Base-by-base conservation (phyloP, 2,329 filamentous ascomycete species). In the Pseudogymnoascus sp. region DNA sequence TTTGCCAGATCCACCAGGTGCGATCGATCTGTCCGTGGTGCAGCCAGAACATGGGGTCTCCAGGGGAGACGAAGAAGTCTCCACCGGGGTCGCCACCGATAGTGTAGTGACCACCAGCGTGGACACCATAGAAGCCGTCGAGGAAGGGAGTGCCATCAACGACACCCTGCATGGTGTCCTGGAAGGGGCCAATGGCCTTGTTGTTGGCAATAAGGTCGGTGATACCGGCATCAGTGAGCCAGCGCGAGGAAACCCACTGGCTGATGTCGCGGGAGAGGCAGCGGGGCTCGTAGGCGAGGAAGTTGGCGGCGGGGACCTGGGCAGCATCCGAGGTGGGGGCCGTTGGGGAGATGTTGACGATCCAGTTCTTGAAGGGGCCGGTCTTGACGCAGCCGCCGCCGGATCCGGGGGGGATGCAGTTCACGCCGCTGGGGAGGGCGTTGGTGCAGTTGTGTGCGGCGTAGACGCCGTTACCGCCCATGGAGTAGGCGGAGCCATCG, bases 341-440 rank as follows among this genome's bases (percentile, higher is more conserved):
- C 16, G 83, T 77, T 2, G 83, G 83, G 0, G 82, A 82, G 0
- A 80, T 74, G 64, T 77, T 78, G 24, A 78, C 74, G 2, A 65
- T 67, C 68, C 50, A 56, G 26, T 80, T 70, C 65, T 70, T 75
- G 71, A 81, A 80, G 1, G 79, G 79, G 0, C 79, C 79, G 1
- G 73, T 75, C 16, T 70, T 75, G 3, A 86, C 75, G 68, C 82
- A 85, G 2, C 83, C 83, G 40, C 83, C 83, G 11, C 83, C 83
- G 0, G 76, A 75, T n/a, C 81, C 83, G 0, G 78, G 77, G 0
- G 79, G 81, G 60, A 73, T 68, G 68, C 75, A 69, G 50, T 69
- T 68, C 4, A 70, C 50, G 2, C 63, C 60, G 1, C 61, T 66
- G n/a, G 68, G 69, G 2, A 72, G 66, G 2, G 65, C 69, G 4